A percentile compares a stretch with the other conserved stretches of the same genome.
These are phyloP conservation scores for Acrocalymma vagum DNA, from an alignment of 2,329 filamentous ascomycete genomes.

Conservation along the genomic window DNA sequence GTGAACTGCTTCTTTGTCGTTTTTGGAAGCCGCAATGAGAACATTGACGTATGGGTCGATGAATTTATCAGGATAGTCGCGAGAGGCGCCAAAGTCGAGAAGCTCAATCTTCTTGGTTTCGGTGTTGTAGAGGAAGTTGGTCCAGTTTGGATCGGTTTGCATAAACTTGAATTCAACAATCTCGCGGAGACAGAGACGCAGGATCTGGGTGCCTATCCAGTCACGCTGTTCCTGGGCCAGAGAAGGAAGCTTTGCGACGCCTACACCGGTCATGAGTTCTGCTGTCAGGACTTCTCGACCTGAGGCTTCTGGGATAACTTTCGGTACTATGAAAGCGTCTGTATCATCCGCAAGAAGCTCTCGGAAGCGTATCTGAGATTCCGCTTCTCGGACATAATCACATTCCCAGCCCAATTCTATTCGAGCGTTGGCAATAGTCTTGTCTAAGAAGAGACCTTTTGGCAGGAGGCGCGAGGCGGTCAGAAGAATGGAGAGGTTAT, in stretches of 20 bases:
- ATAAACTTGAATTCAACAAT: conserved; percentile 96
- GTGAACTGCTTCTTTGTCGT: conserved; percentile 71
- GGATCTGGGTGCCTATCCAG: conserved; percentile 94
- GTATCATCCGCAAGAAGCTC: conserved; percentile 78
- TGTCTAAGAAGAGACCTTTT: conserved; percentile 91
- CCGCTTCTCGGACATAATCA: conserved; percentile 89
- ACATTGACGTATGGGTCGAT: conserved; percentile 81
- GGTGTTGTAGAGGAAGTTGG: conserved; percentile 93
- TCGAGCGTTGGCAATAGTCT: conserved; percentile 95
- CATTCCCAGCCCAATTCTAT: conserved; percentile 96
- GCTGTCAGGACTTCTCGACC: conserved; percentile 91
- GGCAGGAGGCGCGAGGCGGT: conserved; percentile 90
- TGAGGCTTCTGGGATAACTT: conserved; percentile 79
- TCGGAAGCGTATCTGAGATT: conserved; percentile 79
- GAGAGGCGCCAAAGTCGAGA: conserved; percentile 92
- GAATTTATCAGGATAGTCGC: conserved; percentile 84
- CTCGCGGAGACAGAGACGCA: conserved; percentile 90
- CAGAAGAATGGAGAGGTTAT: conserved; percentile 89
- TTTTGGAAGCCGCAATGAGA: conserved; percentile 78
- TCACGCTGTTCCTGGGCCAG: conserved; percentile 87
- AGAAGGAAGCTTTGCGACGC: conserved; percentile 79
- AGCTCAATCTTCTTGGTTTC: conserved; percentile 78
- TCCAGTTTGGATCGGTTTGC: conserved; percentile 99
- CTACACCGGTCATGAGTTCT: conserved; percentile 86
- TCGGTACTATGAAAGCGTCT: conserved; percentile 80